Percentiles rank a stretch among this genome's conserved stretches.
These are phyloP conservation scores for Trichothecium sympodiale DNA, from an alignment of 2,329 filamentous ascomycete species.

Conservation along the genomic window DNA sequence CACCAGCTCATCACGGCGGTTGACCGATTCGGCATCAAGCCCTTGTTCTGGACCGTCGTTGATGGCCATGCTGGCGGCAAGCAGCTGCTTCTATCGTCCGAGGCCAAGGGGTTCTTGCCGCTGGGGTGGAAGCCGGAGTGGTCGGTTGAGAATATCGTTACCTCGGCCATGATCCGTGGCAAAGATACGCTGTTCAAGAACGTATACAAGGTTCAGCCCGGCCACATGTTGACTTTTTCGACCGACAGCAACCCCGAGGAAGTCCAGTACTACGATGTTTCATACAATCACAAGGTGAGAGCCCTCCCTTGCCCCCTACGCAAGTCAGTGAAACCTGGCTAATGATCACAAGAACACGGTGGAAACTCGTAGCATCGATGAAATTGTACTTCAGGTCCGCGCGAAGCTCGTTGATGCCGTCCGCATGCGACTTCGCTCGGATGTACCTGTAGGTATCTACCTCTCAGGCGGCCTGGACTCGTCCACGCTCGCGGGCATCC, in stretches of 20 bases:
- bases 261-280: constrained; percentile 39
- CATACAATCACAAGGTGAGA: constrained; percentile 39
- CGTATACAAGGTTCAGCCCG: constrained; percentile 32
- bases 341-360: constrained; percentile 9
- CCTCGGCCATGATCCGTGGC: constrained; percentile 30
- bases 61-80: constrained; percentile 12
- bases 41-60: constrained; percentile 37
- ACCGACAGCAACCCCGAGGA: constrained; percentile 23
- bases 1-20: constrained; percentile 33
- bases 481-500: constrained; percentile 44
- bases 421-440: constrained; percentile 40
- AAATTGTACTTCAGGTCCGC: constrained; percentile 38
- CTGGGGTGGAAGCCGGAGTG: constrained; percentile 41
- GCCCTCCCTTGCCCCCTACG: no score
- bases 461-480: constrained; percentile 48
- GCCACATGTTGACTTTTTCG: constrained; percentile 27
- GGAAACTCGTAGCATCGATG: constrained; percentile 33
- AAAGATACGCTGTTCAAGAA: constrained; percentile 37
- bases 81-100: constrained; percentile 36
- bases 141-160: constrained; percentile 34
- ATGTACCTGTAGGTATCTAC: constrained; percentile 47
- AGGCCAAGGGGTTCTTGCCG: constrained; percentile 41
- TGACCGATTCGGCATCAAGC: constrained; percentile 47
- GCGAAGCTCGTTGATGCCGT: constrained; percentile 38
- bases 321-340: not conserved